These are phyloP conservation scores for Blastobotrys buckinghamii DNA, from an alignment of 1,139 yeast species.

Conservation along the genomic window DNA sequence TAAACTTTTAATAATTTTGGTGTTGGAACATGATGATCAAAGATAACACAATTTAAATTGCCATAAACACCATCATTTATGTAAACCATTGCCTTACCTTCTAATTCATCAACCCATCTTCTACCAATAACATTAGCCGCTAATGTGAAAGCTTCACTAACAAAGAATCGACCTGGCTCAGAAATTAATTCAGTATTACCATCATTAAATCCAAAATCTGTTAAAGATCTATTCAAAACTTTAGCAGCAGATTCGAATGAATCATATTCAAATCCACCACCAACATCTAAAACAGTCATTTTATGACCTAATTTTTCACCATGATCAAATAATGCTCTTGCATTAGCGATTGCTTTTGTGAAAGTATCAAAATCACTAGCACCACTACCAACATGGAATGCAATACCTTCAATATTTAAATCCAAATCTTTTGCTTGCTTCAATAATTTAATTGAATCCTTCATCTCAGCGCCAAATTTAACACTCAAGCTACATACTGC, in stretches of 20 bases:
- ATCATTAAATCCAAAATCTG: slow-evolving; percentile 49
- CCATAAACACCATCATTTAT: slow-evolving; percentile 96
- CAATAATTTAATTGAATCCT: slow-evolving; percentile 51
- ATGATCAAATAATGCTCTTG: slow-evolving; percentile 62
- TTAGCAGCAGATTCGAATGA: slow-evolving; percentile 58
- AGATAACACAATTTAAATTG: slow-evolving; percentile 86
- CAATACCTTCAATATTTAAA: slow-evolving; percentile 71
- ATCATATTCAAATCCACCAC: slow-evolving; percentile 83
- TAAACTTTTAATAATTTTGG: slow-evolving; percentile 60
- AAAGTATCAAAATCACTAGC: slow-evolving; percentile 70
- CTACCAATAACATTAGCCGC: slow-evolving; percentile 83
- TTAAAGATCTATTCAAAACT: slow-evolving; percentile 53
- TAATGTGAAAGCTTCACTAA: slow-evolving; percentile 78
- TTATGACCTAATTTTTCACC: slow-evolving; percentile 38
- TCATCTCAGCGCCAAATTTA: slow-evolving; percentile 78
- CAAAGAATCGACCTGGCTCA: slow-evolving; percentile 92
- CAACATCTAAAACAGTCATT: slow-evolving; percentile 68
- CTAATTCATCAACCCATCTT: slow-evolving; percentile 39
- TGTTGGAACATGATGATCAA: slow-evolving; percentile 80
- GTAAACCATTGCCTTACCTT: slow-evolving; percentile 49
- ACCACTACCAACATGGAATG: slow-evolving; percentile 96
- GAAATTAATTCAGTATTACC: slow-evolving; percentile 57
- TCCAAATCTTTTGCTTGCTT: slow-evolving; percentile 55
- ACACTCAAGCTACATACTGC: slow-evolving; percentile 85
- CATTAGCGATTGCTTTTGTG: slow-evolving; percentile 65